A percentile compares a stretch with the other conserved stretches of the same genome.
phyloP scores from a whole-genome alignment of 129 eudicot species.

The Rutidosis leptorrhynchoides region DNA sequence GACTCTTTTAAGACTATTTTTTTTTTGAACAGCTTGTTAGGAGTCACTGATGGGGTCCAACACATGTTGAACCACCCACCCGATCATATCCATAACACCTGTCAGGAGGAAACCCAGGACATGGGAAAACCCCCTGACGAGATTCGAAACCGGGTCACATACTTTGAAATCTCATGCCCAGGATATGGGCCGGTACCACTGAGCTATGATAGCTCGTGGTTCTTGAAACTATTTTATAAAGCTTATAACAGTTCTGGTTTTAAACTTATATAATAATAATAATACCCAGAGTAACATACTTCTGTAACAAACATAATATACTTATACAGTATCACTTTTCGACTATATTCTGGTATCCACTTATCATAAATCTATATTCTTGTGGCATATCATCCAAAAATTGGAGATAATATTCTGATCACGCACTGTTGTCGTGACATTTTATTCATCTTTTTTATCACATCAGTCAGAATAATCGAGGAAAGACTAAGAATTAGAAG shows the following conservation, averaged over 20 bases:
- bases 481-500: neutral
- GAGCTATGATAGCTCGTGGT: no score
- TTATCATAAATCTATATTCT: neutral
- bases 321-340: neutral
- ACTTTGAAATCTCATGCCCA: no score
- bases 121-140: no score
- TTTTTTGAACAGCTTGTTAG: neutral
- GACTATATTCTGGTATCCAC: neutral
- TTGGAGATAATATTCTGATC: slow-evolving; percentile 17
- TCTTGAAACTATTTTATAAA: no score
- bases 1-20: no score
- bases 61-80: no score
- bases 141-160: no score
- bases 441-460: slow-evolving; percentile 11
- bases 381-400: slow-evolving; percentile 2
- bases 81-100: no score
- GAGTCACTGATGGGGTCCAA: no score
- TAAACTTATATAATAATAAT: neutral
- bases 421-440: slow-evolving; percentile 12
- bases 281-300: neutral
- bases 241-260: neutral
- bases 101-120: no score
- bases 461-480: neutral
- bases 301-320: neutral
- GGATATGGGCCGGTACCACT: no score